Conservation (phyloP, 495 filamentous ascomycete genomes). For the Hyaloscypha finlandica region DNA sequence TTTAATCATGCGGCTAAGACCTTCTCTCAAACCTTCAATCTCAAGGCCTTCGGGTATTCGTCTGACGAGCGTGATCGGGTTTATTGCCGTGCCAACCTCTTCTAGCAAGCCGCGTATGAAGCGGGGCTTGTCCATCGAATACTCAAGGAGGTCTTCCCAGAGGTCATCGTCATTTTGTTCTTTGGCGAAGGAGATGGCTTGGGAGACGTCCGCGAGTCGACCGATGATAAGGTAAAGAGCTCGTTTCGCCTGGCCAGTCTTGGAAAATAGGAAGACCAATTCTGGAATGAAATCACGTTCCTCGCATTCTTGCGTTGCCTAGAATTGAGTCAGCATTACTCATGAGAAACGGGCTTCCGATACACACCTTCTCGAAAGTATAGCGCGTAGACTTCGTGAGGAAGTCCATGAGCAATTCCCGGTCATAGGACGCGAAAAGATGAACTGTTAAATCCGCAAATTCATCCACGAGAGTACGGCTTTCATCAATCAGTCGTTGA, state of each 20-base stretch:
- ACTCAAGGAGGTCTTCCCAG: conserved; percentile 93
- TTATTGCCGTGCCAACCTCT: conserved; percentile 88
- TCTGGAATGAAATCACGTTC: conserved; percentile 76
- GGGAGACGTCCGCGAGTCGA: conserved; percentile 79
- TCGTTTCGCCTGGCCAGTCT: conserved; percentile 88
- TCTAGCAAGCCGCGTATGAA: conserved; percentile 93
- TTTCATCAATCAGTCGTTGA: conserved; percentile 53
- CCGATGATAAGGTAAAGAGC: conserved; percentile 91
- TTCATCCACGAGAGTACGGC: conserved; percentile 75
- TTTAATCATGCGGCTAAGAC: conserved; percentile 79
- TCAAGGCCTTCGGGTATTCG: conserved; percentile 90
- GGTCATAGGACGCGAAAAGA: conserved; percentile 83
- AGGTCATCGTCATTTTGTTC: conserved; percentile 86
- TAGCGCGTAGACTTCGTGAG: conserved; percentile 83
- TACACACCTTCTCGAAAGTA: conserved; percentile 64
- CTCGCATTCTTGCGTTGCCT: conserved; percentile 80
- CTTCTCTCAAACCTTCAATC: conserved; percentile 85
- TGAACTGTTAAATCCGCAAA: conserved; percentile 83
- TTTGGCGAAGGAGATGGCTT: conserved; percentile 92
- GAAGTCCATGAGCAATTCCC: conserved; percentile 78
- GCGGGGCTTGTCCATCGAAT: conserved; percentile 92
- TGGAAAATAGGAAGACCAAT: conserved; percentile 89
- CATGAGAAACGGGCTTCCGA: neutral
- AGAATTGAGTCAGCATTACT: conserved; percentile 7
- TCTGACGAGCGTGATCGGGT: conserved; percentile 85